Percentiles rank a stretch among this genome's conserved stretches.
Conservation (phyloP, 805 yeast genomes). For the Diddensiella santjacobensis region DNA sequence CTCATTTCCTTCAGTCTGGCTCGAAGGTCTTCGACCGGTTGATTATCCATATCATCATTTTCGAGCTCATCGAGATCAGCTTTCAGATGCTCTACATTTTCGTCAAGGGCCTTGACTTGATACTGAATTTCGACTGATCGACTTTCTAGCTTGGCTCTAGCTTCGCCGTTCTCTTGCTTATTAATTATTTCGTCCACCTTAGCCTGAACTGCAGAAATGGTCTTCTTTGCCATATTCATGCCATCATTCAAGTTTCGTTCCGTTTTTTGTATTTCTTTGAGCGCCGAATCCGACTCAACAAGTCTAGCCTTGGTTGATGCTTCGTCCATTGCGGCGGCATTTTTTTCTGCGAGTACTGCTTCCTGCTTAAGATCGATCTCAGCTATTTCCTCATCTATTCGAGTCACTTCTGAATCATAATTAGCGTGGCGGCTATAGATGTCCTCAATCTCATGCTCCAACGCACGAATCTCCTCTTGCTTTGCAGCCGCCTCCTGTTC, state of each 20-base stretch:
- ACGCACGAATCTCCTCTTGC: not conserved
- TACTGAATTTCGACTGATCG: not conserved
- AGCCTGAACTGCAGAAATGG: not conserved
- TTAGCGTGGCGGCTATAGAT: not conserved
- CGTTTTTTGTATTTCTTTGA: not conserved
- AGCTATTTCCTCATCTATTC: not conserved
- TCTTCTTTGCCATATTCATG: constrained; percentile 3
- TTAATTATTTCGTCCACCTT: constrained; percentile 5
- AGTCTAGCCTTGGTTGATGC: not conserved
- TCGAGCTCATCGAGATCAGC: constrained; percentile 28
- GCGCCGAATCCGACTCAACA: not conserved
- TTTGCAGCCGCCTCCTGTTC: not conserved
- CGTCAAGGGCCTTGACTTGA: constrained; percentile 13
- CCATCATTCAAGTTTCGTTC: not conserved
- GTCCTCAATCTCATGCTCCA: not conserved
- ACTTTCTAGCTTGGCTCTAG: constrained; percentile 1
- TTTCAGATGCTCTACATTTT: constrained; percentile 21
- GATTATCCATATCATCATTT: not conserved
- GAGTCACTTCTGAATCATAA: not conserved
- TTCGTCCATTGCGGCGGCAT: not conserved
- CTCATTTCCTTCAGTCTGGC: not conserved
- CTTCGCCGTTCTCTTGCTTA: not conserved
- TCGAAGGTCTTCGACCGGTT: not conserved
- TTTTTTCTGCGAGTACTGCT: not conserved
- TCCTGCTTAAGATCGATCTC: not conserved